phyloP scores from a whole-genome alignment of 2,329 filamentous ascomycete genomes.

The Thelonectria olida region DNA sequence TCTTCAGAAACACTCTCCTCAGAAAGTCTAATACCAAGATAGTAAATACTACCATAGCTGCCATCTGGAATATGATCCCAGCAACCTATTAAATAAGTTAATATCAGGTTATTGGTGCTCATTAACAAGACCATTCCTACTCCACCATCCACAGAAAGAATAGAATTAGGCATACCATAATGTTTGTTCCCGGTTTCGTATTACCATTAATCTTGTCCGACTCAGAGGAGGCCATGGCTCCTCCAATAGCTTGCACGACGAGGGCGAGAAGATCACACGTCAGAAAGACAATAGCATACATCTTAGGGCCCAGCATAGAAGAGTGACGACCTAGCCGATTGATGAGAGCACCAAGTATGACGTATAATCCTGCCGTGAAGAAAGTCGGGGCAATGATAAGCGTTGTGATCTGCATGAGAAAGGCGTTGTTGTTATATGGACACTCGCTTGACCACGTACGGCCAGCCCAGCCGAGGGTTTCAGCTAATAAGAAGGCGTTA shows the following conservation, averaged over 20 bases:
- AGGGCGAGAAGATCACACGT: background rate
- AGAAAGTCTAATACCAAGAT: background rate
- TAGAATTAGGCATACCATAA: background rate
- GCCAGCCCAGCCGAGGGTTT: conserved; percentile 2
- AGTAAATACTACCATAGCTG: conserved; percentile 1
- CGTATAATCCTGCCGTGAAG: conserved; percentile 2
- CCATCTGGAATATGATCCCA: conserved; percentile 6
- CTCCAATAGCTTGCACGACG: conserved; percentile 6
- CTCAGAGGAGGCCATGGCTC: conserved; percentile 1
- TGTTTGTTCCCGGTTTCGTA: conserved; percentile 5
- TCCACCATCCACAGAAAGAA: background rate
- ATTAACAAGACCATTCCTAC: too few relatives aligned
- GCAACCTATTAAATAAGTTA: background rate
- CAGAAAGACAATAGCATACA: conserved; percentile 7
- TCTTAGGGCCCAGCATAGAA: conserved; percentile 1
- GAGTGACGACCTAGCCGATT: background rate
- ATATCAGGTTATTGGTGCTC: background rate
- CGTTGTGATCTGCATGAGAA: conserved; percentile 11
- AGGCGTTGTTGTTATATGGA: conserved; percentile 4
- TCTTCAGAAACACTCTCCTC: background rate
- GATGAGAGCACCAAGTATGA: conserved; percentile 3
- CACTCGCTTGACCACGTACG: conserved; percentile 8
- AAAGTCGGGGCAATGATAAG: conserved; percentile 12
- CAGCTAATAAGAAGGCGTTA: background rate
- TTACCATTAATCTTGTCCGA: background rate